Percentiles rank a stretch among this genome's conserved stretches.
These are phyloP conservation scores for Carex cristatella DNA, from an alignment of 176 grass and related monocot species.

Conservation along the genomic window DNA sequence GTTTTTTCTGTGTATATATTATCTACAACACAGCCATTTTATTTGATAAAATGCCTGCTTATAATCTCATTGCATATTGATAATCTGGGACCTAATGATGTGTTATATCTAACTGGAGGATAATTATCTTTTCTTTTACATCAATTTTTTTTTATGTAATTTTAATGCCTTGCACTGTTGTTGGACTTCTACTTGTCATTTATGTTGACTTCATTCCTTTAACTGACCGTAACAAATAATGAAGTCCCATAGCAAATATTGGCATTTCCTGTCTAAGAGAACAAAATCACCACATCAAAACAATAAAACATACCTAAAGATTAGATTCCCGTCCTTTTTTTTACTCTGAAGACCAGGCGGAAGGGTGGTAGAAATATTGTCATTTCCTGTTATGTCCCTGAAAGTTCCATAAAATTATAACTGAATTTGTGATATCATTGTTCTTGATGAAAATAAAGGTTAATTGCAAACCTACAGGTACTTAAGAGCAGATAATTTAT, in stretches of 20 bases:
- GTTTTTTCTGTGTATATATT: not conserved
- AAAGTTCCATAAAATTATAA: not conserved
- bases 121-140: too few species aligned
- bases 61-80: not conserved
- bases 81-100: not conserved
- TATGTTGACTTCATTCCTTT: not conserved
- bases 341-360: slow-evolving; percentile 29
- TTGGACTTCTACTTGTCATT: not conserved
- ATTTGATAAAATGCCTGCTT: too few species aligned
- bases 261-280: not conserved
- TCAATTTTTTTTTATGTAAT: too few species aligned
- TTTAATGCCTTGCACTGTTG: too few species aligned
- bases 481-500: slow-evolving; percentile 25
- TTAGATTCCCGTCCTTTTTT: slow-evolving; percentile 25
- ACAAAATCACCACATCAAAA: not conserved
- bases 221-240: too few species aligned
- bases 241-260: too few species aligned
- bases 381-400: slow-evolving; percentile 21
- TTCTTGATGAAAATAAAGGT: not conserved
- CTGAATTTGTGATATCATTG: not conserved
- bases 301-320: slow-evolving; percentile 34
- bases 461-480: slow-evolving; percentile 33
- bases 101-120: not conserved
- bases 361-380: slow-evolving; percentile 27
- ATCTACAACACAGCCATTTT: not conserved